Evolutionary conservation across 2,329 filamentous ascomycete genomes (phyloP), one percentile per base, ranked within the genome.

Genomic region (Truncatella angustata): DNA sequence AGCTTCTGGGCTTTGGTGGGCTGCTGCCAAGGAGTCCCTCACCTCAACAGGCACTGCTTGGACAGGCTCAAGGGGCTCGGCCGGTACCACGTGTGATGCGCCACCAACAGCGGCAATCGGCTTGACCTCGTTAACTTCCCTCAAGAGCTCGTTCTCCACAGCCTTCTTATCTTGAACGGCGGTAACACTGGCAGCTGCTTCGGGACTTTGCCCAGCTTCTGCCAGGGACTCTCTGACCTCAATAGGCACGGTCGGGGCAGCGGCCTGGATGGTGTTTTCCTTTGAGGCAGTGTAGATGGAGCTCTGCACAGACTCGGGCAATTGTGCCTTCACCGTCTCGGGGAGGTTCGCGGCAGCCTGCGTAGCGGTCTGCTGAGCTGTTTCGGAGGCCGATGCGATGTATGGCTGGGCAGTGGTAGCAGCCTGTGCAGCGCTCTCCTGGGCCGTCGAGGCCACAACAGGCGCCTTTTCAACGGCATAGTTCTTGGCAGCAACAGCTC

Each of bases 101-200:
- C 67, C 71, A 35, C 54, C 62, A 0, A 64, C 59, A 11, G 66
- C 63, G 58, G 73, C 62, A 49, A 66, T 64, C 49, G 70, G 65
- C 67, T 79, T 76, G 55, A 85, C 78, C 67, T 88, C 81, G 67
- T 79, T 76, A 55, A 85, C 78, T 67, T 88, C 81, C 58, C 82
- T 78, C 44, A 91, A 74, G 7, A 95, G 76, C 72, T 96, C 87
- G 23, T 81, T 70, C 73, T 95, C 90, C 4, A 91, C 78, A 9
- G 76, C 78, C 67, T 82, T 83, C 81, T 94, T 94, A 61, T 92
- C 88, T 56, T 80, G 73, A 5, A 94, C 88, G 16, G 85, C 87
- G 51, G 78, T 77, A 2, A 82, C 74, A 68, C 85, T 87, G 51
- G 81, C 80, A 32, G 87, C 82, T 30, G 90, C 90, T 70, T 94